Evolutionary conservation across 306 rosid genomes (phyloP).

Genomic region (Fragaria vesca): DNA sequence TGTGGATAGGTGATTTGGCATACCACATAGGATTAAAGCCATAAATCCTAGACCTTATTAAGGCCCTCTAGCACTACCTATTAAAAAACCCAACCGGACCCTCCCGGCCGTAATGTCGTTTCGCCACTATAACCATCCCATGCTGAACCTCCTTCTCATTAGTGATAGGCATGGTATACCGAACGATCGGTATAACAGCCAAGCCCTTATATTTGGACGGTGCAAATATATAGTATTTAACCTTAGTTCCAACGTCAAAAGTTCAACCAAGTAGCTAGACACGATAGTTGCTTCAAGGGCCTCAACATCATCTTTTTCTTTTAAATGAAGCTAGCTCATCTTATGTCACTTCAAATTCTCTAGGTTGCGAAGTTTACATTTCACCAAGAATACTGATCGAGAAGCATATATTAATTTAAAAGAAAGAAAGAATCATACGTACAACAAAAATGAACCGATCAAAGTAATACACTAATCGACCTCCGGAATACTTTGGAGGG

Average conservation of each 20-base stretch:
- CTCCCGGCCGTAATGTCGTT: too few relatives aligned
- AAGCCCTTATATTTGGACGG: too few relatives aligned
- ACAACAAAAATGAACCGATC: background rate
- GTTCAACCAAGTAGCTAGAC: background rate
- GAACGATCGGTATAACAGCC: too few relatives aligned
- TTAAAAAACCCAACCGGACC: too few relatives aligned
- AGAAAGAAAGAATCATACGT: background rate
- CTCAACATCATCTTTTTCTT: background rate
- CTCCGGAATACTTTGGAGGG: slow-evolving; percentile 67
- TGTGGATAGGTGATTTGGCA: too few relatives aligned
- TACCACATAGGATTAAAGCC: too few relatives aligned
- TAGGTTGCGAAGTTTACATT: background rate
- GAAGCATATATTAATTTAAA: background rate
- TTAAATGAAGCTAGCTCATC: background rate
- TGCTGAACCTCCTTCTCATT: too few relatives aligned
- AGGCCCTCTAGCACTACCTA: too few relatives aligned
- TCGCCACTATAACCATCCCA: too few relatives aligned
- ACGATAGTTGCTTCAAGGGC: background rate
- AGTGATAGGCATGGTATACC: too few relatives aligned
- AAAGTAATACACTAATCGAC: slow-evolving; percentile 5
- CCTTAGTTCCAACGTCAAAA: background rate
- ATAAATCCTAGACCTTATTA: too few relatives aligned
- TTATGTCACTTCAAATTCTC: background rate
- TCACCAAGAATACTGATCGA: background rate
- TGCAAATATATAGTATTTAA: background rate